These are phyloP conservation scores for Hyparrhenia diplandra DNA, from an alignment of 176 grass and related monocot species.

Conservation along the genomic window DNA sequence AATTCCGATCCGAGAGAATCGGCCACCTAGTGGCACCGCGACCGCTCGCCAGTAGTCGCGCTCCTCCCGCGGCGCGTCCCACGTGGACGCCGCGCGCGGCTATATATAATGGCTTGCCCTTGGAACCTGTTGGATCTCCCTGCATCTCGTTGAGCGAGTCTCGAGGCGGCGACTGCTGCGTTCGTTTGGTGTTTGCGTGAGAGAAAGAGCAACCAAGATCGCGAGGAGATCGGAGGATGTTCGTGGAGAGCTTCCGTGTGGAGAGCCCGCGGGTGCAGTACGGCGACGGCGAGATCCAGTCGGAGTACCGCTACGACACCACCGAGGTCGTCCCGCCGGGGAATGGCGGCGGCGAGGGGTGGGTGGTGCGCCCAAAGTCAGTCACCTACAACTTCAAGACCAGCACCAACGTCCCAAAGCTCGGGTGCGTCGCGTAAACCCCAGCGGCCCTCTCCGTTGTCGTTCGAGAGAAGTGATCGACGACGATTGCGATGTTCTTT, in stretches of 20 bases:
- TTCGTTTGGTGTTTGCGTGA: background rate
- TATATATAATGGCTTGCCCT: background rate
- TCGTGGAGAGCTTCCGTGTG: constrained; percentile 75
- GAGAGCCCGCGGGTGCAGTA: constrained; percentile 73
- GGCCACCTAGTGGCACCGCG: background rate
- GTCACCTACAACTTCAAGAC: constrained; percentile 88
- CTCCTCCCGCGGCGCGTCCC: background rate
- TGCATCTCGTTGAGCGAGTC: background rate
- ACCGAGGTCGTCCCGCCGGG: constrained; percentile 65
- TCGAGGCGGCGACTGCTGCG: background rate
- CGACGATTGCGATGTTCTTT: too few species aligned
- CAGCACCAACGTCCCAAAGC: constrained; percentile 60
- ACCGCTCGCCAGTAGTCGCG: background rate
- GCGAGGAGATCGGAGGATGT: constrained; percentile 25
- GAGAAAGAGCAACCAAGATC: too few species aligned
- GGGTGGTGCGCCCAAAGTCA: constrained; percentile 72
- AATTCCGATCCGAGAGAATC: too few species aligned
- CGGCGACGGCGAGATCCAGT: constrained; percentile 63
- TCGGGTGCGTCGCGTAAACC: constrained; percentile 43
- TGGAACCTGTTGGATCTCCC: background rate
- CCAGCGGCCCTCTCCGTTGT: too few species aligned
- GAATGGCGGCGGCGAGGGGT: constrained; percentile 27
- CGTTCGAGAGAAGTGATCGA: too few species aligned
- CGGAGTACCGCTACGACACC: constrained; percentile 80
- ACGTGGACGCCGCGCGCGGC: background rate